Conservation (phyloP, 257 asterid species). For the Knoxia roxburghii region DNA sequence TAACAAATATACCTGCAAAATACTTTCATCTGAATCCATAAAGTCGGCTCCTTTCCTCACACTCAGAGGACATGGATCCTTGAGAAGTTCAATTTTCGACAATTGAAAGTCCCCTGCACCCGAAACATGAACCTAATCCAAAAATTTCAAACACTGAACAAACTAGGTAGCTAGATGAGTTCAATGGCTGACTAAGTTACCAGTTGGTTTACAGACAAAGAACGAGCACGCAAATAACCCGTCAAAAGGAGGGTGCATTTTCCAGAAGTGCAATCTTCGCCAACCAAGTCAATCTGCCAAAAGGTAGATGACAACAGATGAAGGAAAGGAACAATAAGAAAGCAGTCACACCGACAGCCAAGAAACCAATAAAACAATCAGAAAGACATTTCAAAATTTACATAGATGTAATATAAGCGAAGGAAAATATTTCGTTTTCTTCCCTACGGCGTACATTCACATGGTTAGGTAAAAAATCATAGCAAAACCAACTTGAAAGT, state of each 20-base stretch:
- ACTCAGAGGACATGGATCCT: constrained; percentile 74
- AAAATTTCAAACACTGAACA: constrained; percentile 30
- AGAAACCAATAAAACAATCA: neutral
- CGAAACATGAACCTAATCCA: constrained; percentile 82
- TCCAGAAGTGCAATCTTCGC: constrained; percentile 42
- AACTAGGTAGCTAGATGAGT: constrained; percentile 12
- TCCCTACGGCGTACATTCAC: neutral
- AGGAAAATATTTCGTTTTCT: neutral
- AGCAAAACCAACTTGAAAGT: neutral
- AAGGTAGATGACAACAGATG: neutral
- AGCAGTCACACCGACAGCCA: neutral
- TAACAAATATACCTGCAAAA: constrained; percentile 40
- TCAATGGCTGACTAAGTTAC: constrained; percentile 38
- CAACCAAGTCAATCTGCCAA: constrained; percentile 55
- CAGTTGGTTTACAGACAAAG: constrained; percentile 89
- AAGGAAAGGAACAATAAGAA: neutral
- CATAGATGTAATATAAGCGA: neutral
- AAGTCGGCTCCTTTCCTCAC: constrained; percentile 52
- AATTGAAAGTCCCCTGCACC: constrained; percentile 96
- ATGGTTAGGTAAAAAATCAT: neutral
- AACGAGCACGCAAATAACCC: constrained; percentile 75
- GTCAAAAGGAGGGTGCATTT: constrained; percentile 69
- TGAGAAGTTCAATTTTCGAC: constrained; percentile 76
- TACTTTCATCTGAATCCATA: constrained; percentile 66
- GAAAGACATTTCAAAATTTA: neutral